Base-by-base conservation (phyloP, 257 asterid species). In the Plectranthus barbatus region DNA sequence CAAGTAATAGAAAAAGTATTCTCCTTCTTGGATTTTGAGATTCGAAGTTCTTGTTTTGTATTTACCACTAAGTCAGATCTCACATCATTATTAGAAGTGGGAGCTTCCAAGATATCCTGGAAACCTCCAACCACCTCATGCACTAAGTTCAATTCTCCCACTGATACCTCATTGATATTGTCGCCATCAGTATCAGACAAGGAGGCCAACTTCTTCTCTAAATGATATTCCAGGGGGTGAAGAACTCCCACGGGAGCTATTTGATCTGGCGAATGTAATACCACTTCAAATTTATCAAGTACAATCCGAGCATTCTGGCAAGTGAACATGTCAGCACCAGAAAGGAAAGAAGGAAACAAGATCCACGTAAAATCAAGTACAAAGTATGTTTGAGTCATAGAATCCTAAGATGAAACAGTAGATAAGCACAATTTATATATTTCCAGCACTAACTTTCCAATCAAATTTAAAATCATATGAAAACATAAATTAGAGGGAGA, bases 201-300 rank as follows among this genome's bases (percentile, higher is more conserved):
- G 47, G 70, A 70, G 33, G 45, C 77, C 55, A 33, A 53, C 77
- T 89, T 92, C 66, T 42, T 77, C 77, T 86, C 97, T 78, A 92
- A 76, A 80, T 86, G 99, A 75, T 83, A 89, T 71, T 84, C 91
- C 75, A 86, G 46, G 48, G 99, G 96, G 73, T 89, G 99, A 71
- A 92, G 91, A 75, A 92, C 83, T 72, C 96, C 99, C 57, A 89
- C 95, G 45, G 97, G 90, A 74, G 94, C 94, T 76, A 92, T 92
- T 80, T 87, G 74, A 77, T 81, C 97, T 62, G 96, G 52, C 63
- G 99, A 92, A 78, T 85, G 96, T 62, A 85, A 77, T 74, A 89
- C 67, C 69, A 84, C 84, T 79, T 89, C 73, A 83, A 60, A 92
- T 59, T 86, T 84, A 80, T 92, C 99, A 31, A 92, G 91, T 84